phyloP scores from a whole-genome alignment of 2,329 filamentous ascomycete genomes.

The Microdochium paspali region DNA sequence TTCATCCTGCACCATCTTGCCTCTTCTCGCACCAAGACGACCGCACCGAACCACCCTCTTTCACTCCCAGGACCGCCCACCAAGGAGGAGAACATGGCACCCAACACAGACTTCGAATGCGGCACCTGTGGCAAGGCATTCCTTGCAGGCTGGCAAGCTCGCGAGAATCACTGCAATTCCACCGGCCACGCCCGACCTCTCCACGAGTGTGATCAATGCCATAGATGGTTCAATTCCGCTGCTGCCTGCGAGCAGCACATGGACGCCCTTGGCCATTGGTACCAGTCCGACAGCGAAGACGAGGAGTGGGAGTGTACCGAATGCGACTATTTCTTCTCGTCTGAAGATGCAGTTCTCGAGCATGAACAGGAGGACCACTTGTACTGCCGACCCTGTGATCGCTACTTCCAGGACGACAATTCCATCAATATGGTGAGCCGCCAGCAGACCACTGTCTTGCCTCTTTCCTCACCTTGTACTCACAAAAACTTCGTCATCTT shows the following conservation, averaged over 20 bases:
- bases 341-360: slow-evolving; percentile 4
- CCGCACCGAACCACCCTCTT: too few species aligned
- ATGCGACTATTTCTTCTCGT: slow-evolving; percentile 13
- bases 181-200: slow-evolving; percentile 4
- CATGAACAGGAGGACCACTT: slow-evolving; percentile 20
- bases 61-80: too few species aligned
- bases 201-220: slow-evolving; percentile 12
- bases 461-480: background rate
- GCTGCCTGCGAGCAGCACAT: slow-evolving; percentile 16
- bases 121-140: slow-evolving; percentile 10
- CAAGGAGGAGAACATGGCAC: background rate
- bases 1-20: too few species aligned
- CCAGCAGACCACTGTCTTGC: too few species aligned
- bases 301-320: slow-evolving; percentile 12
- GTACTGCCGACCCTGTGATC: slow-evolving; percentile 23
- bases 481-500: background rate
- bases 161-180: slow-evolving; percentile 8
- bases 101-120: slow-evolving; percentile 5
- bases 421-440: slow-evolving; percentile 20
- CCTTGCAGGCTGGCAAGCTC: slow-evolving; percentile 1
- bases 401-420: slow-evolving; percentile 16
- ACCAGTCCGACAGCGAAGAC: background rate
- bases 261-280: slow-evolving; percentile 17
- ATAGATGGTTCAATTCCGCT: slow-evolving; percentile 5
- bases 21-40: too few species aligned